Percentiles rank a stretch among this genome's conserved stretches.
Conservation (phyloP, 768 basidiomycete genomes). For the Xerocomellus chrysenteron region DNA sequence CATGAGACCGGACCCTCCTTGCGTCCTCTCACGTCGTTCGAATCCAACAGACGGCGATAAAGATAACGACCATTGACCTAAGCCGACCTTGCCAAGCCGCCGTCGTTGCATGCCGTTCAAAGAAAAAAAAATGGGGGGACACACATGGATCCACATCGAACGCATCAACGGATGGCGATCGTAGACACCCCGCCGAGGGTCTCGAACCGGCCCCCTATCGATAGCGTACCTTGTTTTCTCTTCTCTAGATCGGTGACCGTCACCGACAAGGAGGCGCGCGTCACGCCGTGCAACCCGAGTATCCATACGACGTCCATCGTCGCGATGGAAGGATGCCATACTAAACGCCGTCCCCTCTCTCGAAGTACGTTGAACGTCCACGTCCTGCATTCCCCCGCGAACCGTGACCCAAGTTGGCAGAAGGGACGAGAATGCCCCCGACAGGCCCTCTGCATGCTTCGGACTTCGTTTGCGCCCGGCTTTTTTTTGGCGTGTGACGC, state of each 20-base stretch:
- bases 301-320: neutral
- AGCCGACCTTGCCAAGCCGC: neutral
- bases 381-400: neutral
- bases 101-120: neutral
- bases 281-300: no score
- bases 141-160: neutral
- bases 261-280: no score
- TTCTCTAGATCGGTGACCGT: no score
- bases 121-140: neutral
- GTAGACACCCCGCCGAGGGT: neutral
- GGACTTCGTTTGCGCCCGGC: neutral
- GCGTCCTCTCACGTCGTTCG: slow-evolving; percentile 3
- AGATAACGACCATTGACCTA: neutral
- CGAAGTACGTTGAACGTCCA: neutral
- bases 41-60: neutral
- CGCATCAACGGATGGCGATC: neutral
- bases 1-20: neutral
- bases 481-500: neutral
- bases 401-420: no score
- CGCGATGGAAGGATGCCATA: no score
- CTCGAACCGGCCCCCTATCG: neutral
- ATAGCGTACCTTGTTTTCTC: neutral
- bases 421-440: neutral
- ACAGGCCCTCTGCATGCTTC: neutral
- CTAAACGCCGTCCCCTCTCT: no score